Evolutionary conservation across 129 eudicot genomes (phyloP).

Genomic region (Saposhnikovia divaricata): DNA sequence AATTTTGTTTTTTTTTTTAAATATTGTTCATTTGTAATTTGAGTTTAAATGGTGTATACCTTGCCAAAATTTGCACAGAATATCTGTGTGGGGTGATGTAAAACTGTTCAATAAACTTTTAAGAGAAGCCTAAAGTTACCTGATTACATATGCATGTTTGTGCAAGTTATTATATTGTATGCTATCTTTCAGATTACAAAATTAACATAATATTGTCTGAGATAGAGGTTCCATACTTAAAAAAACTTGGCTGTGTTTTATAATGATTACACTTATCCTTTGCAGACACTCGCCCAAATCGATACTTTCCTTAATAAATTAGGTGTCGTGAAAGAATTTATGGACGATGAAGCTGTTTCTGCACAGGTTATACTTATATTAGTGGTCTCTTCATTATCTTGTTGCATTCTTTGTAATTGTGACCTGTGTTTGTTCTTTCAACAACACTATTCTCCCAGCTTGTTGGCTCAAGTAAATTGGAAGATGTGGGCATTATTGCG

Average conservation of each 20-base stretch:
- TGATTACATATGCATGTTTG: neutral
- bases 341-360: slow-evolving; percentile 75
- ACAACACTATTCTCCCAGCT: slow-evolving; percentile 27
- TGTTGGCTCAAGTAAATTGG: slow-evolving; percentile 59
- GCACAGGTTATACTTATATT: slow-evolving; percentile 57
- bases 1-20: neutral
- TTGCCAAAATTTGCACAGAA: neutral
- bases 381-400: neutral
- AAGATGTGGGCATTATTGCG: slow-evolving; percentile 76
- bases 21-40: neutral
- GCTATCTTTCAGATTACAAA: neutral
- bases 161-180: neutral
- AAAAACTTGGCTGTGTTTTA: neutral
- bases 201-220: neutral
- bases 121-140: neutral
- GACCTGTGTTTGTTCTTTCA: neutral
- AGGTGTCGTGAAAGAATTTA: slow-evolving; percentile 44
- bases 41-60: slow-evolving; percentile 1
- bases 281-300: slow-evolving; percentile 73
- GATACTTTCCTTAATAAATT: slow-evolving; percentile 42
- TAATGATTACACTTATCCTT: neutral
- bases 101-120: neutral
- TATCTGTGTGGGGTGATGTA: neutral
- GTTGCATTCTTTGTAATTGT: neutral
- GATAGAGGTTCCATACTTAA: neutral